These are phyloP conservation scores for Neoboletus magnificus DNA, from an alignment of 768 basidiomycete species.

Conservation along the genomic window DNA sequence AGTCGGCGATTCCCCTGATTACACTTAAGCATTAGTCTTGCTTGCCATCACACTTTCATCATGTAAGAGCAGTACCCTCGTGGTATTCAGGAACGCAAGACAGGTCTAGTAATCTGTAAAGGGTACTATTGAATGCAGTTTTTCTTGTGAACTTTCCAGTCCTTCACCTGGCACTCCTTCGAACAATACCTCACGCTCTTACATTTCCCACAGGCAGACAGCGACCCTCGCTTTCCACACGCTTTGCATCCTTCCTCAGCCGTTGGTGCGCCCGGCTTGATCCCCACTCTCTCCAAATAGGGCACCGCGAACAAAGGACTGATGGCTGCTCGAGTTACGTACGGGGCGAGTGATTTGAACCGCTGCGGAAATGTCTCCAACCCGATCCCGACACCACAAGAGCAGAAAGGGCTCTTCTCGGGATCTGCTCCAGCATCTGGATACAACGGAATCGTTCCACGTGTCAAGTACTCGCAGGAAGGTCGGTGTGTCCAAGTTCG, in stretches of 20 bases:
- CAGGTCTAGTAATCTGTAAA: too few relatives aligned
- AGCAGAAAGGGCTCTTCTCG: slow-evolving; percentile 44
- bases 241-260: slow-evolving; percentile 12
- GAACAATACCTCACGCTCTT: slow-evolving; percentile 43
- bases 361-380: slow-evolving; percentile 34
- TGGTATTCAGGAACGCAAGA: not conserved
- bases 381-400: slow-evolving; percentile 51
- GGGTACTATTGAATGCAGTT: slow-evolving; percentile 21
- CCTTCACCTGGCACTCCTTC: slow-evolving; percentile 40
- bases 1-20: not conserved
- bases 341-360: slow-evolving; percentile 42
- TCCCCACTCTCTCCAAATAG: slow-evolving; percentile 41
- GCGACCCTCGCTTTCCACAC: slow-evolving; percentile 19
- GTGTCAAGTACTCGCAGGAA: slow-evolving; percentile 46
- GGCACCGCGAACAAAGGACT: slow-evolving; percentile 52
- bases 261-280: not conserved
- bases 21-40: not conserved
- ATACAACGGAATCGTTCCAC: slow-evolving; percentile 37
- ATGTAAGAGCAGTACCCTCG: not conserved
- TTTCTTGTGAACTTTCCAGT: slow-evolving; percentile 47
- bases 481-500: slow-evolving; percentile 47
- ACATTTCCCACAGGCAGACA: slow-evolving; percentile 38
- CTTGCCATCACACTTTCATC: not conserved
- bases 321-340: slow-evolving; percentile 48
- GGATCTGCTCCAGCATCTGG: slow-evolving; percentile 31